Percentiles rank a stretch among this genome's conserved stretches.
These are phyloP conservation scores for Vigna mungo DNA, from an alignment of 306 rosid species.

Conservation along the genomic window DNA sequence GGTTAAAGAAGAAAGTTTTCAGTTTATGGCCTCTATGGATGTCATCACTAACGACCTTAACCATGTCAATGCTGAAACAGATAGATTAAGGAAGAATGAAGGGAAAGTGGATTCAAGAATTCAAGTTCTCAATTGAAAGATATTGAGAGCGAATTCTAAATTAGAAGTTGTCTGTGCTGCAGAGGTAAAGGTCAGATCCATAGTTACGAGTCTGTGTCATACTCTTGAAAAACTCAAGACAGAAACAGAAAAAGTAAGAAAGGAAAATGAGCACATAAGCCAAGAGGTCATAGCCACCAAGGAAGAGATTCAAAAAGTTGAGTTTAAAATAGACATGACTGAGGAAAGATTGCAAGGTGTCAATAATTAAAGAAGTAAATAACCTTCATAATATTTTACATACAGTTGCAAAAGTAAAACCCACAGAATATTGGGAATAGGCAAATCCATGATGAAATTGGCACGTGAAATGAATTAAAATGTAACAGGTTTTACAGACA, in stretches of 20 bases:
- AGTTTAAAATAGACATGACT: constrained; percentile 57
- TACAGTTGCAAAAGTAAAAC: constrained; percentile 15
- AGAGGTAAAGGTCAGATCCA: constrained; percentile 68
- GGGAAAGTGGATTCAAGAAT: constrained; percentile 52
- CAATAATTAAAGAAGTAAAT: background rate
- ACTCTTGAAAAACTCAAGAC: constrained; percentile 66
- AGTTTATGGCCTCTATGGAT: constrained; percentile 89
- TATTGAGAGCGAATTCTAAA: constrained; percentile 78
- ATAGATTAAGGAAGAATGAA: constrained; percentile 59
- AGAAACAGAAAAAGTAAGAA: constrained; percentile 63
- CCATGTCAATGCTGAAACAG: constrained; percentile 58
- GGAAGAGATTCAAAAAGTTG: constrained; percentile 58
- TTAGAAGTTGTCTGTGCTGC: constrained; percentile 74
- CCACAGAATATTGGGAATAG: constrained; percentile 52
- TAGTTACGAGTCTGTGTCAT: constrained; percentile 57
- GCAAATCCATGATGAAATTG: constrained; percentile 32
- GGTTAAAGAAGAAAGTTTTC: constrained; percentile 74
- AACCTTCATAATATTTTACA: too few relatives aligned
- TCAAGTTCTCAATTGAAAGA: constrained; percentile 69
- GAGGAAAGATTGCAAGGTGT: constrained; percentile 72
- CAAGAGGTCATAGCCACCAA: constrained; percentile 57
- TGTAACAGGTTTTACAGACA: constrained; percentile 57
- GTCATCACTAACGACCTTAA: constrained; percentile 76
- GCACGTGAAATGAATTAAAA: constrained; percentile 51
- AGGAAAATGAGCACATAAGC: constrained; percentile 55